Conservation (phyloP, 2,329 filamentous ascomycete species). For the Cercospora sp. region DNA sequence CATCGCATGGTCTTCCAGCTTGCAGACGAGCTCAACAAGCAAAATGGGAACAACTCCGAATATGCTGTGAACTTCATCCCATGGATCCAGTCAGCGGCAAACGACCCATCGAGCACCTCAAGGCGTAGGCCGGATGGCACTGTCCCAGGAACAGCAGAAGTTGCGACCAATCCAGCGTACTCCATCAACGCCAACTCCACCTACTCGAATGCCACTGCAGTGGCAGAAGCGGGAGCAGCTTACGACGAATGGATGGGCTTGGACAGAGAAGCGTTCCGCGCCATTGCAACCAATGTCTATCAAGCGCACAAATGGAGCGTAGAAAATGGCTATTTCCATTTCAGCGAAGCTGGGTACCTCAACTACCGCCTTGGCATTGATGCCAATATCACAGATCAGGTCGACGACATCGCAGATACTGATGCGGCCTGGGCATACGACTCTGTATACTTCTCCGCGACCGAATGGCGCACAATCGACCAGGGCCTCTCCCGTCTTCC, state of each 20-base stretch:
- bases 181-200: conserved; percentile 28
- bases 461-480: conserved; percentile 65
- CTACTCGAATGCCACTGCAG: conserved; percentile 40
- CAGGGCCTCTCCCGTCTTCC: conserved; percentile 61
- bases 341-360: conserved; percentile 65
- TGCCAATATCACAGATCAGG: conserved; percentile 58
- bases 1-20: conserved; percentile 66
- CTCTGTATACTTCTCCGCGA: conserved; percentile 59
- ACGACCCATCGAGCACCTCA: conserved; percentile 54
- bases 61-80: conserved; percentile 61
- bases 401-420: conserved; percentile 46
- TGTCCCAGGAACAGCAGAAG: conserved; percentile 55
- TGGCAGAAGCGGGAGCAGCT: conserved; percentile 43
- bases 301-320: conserved; percentile 56
- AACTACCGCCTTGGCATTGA: conserved; percentile 58
- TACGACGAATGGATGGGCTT: conserved; percentile 42
- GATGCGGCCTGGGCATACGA: conserved; percentile 59
- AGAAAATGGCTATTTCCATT: conserved; percentile 59
- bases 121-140: conserved; percentile 54
- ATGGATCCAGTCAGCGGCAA: conserved; percentile 59
- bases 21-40: conserved; percentile 58
- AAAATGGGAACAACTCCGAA: conserved; percentile 55
- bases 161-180: conserved; percentile 44
- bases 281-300: conserved; percentile 50
- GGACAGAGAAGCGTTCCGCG: conserved; percentile 33